phyloP scores from a whole-genome alignment of 2,329 filamentous ascomycete genomes.

The Podosphaera leucotricha region DNA sequence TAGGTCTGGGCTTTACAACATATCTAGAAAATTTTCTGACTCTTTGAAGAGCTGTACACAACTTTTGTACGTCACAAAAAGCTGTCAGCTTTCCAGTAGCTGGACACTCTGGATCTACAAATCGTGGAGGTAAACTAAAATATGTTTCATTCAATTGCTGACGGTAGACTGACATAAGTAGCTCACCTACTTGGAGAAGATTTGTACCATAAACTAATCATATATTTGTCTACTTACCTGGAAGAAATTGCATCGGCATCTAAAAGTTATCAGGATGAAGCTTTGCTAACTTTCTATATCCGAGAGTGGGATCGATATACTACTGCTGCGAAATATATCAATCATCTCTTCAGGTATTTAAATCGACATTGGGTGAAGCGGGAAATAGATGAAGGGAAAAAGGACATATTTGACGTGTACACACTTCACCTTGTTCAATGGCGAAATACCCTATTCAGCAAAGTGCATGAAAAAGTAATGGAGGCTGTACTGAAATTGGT shows the following conservation, averaged over 20 bases:
- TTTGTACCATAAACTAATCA: conserved; percentile 73
- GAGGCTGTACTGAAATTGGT: conserved; percentile 81
- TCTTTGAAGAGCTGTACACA: conserved; percentile 58
- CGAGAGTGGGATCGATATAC: conserved; percentile 93
- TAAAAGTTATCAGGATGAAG: conserved; percentile 66
- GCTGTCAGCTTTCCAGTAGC: conserved; percentile 37
- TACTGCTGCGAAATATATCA: conserved; percentile 86
- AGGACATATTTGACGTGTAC: conserved; percentile 95
- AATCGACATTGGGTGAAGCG: conserved; percentile 98
- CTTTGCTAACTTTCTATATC: conserved; percentile 79
- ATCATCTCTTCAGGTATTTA: conserved; percentile 86
- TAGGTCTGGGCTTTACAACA: conserved; percentile 18
- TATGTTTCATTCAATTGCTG: conserved; percentile 3
- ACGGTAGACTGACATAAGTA: conserved; percentile 17
- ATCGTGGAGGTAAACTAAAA: conserved; percentile 40
- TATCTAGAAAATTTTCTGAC: conserved; percentile 17
- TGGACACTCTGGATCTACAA: conserved; percentile 26
- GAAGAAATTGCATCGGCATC: conserved; percentile 44
- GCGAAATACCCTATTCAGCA: conserved; percentile 73
- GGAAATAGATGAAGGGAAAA: conserved; percentile 97
- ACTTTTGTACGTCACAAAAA: conserved; percentile 98
- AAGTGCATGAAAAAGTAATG: conserved; percentile 78
- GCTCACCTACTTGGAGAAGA: conserved; percentile 91
- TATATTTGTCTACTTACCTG: conserved; percentile 63
- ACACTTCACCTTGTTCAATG: conserved; percentile 89